A percentile compares a stretch with the other conserved stretches of the same genome.
Evolutionary conservation across 192 early-diverging fungal species (phyloP).

Genomic region (Pecoramyces ruminantium): DNA sequence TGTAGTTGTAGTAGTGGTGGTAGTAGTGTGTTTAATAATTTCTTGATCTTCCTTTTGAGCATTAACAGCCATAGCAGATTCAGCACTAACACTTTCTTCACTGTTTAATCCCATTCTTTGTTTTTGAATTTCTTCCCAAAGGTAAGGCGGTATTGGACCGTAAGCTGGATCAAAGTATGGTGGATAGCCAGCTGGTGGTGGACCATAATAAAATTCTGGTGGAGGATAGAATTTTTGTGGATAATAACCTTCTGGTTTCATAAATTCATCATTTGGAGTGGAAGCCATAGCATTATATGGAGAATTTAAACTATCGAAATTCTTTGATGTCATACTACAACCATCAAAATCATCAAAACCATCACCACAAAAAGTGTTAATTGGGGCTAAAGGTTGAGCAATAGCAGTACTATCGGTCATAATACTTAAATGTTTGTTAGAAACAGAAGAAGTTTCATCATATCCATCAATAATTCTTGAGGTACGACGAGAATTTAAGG

Average conservation of each 20-base stretch:
- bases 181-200: background rate
- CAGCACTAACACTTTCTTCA: background rate
- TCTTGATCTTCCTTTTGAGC: background rate
- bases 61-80: background rate
- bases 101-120: background rate
- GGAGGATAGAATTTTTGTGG: background rate
- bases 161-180: background rate
- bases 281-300: background rate
- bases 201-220: background rate
- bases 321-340: background rate
- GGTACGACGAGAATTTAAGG: background rate
- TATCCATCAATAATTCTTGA: background rate
- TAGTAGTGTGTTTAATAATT: background rate
- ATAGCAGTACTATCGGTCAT: background rate
- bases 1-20: background rate
- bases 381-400: background rate
- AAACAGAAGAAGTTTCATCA: background rate
- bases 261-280: background rate
- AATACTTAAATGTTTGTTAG: background rate
- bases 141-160: background rate
- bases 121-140: background rate
- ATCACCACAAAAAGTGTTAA: background rate
- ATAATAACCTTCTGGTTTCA: background rate
- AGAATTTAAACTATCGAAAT: background rate
- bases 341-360: background rate